Evolutionary conservation across 129 eudicot genomes (phyloP), one percentile per base, ranked within the genome.

Genomic region (Oenanthe sinensis): DNA sequence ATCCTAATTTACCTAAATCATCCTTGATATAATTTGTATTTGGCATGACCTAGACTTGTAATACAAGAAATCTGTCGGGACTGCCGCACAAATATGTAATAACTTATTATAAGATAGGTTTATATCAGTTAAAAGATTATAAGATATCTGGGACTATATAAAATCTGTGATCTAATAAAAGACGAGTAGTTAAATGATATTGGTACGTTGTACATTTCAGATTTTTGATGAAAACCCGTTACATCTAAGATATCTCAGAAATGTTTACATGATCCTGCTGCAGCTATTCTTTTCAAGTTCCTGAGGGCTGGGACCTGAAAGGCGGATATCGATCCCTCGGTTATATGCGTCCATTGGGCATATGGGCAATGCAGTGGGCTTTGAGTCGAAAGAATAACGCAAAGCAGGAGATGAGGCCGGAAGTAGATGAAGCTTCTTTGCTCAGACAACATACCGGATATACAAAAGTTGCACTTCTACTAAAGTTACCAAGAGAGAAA

Each of bases 341-440:
- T 50, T 95, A 95, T 83, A 91, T 95, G 98, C 93, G 96, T 39
- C 98, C 97, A 10, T 82, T 95, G 82, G 96, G 92, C 30, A 90
- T 95, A 55, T 95, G 98, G 98, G 97, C 96, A 58, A 95, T 95
- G 89, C 97, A 95, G 71, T 91, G 98, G 98, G 98, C 98, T 40
- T 73, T 95, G 44, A 79, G 90, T 20, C 92, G 77, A 39, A 92
- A 93, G 45, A 85, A 86, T 75, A 50, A 33, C 30, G 77, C 87
- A 7, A 77, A 78, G 52, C 87, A 77, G 65, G 86, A 92, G 80
- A 73, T 24, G 24, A 87, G 79, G 79, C 84, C 87, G 4, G 89
- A 87, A 33, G 82, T 90, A 24, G 81, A 74, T 9, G 90, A 90
- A 65, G 92, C 86, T 10, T 85, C 96, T 50, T 75, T 95, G 63